Base-by-base conservation (phyloP, 768 basidiomycete species). In the Pleurotus platypus region DNA sequence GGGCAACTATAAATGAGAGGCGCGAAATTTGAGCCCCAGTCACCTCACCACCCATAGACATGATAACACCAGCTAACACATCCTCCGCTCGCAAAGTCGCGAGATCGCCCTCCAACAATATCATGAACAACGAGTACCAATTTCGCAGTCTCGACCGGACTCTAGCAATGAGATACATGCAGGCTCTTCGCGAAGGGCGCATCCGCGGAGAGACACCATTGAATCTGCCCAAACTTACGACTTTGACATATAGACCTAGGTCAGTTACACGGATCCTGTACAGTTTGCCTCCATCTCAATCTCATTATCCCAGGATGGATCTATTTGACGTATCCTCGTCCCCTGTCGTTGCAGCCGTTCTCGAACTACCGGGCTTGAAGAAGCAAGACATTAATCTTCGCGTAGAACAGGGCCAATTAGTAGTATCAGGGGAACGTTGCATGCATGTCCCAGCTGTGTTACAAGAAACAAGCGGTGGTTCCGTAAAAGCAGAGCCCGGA, bases 341-440 rank as follows among this genome's bases (percentile, higher is more conserved):
- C 37, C 35, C 61, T n/a, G 50, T 27, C 18, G 56, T 62, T 8
- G 47, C 50, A 45, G 55, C 50, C 3, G 49, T 42, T 4, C 38
- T 62, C 9, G 61, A 62, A 47, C 24, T 62, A n/a, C 61, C 61
- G 8, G 61, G 61, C 12, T 13, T 62, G 24, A 62, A 59, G 58
- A 62, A 59, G 46, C 56, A 59, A 8, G 61, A 62, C 7, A 56
- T 62, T 18, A 59, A 56, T 24, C 61, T 62, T 27, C 45, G 43
- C 9, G 54, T 62, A 18, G 40, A 59, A 22, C 58, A 59, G 27
- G 58, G 58, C 20, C 54, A 56, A 15, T 56, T 62, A 13, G 49
- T 62, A 38, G 45, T 62, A 13, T 62, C 53, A 30, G 61, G 61
- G 15, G 58, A 59, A 59, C 58, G 61, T 5, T 58, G 55, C 15